Evolutionary conservation across 495 filamentous ascomycete species (phyloP).

Genomic region (Penicillium argentinense): DNA sequence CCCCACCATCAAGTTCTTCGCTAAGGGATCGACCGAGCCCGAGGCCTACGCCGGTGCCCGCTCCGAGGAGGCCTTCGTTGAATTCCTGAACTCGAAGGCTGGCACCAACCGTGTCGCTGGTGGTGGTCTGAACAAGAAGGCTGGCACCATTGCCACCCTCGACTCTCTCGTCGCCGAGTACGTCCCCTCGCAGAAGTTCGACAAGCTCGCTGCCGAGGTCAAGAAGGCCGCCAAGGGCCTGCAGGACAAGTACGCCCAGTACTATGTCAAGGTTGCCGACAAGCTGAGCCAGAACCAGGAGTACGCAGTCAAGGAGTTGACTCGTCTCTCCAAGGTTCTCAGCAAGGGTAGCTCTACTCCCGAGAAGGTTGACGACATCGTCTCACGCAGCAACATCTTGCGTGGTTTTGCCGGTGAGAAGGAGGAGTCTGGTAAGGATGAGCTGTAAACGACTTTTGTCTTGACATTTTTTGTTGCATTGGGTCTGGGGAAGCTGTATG

Average conservation of each 20-base stretch:
- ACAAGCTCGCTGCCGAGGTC: conserved; percentile 61
- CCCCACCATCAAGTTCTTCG: conserved; percentile 98
- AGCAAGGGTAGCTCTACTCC: conserved; percentile 82
- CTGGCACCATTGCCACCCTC: conserved; percentile 77
- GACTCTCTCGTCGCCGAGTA: conserved; percentile 73
- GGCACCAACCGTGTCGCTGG: conserved; percentile 84
- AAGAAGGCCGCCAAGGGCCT: conserved; percentile 67
- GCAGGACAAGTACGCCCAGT: conserved; percentile 83
- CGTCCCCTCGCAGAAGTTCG: conserved; percentile 50
- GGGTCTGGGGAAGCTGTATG: conserved; percentile 4
- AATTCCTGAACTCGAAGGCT: conserved; percentile 84
- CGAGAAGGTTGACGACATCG: conserved; percentile 86
- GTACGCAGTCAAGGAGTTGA: conserved; percentile 84
- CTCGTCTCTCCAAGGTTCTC: conserved; percentile 74
- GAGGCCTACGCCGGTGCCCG: conserved; percentile 76
- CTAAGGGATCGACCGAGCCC: conserved; percentile 75
- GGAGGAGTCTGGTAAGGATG: conserved; percentile 49
- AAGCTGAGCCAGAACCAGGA: conserved; percentile 75
- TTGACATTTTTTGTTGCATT: conserved; percentile 5
- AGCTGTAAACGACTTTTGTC: conserved; percentile 56
- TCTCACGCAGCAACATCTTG: conserved; percentile 84
- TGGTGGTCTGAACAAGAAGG: conserved; percentile 74
- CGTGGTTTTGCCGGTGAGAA: conserved; percentile 63
- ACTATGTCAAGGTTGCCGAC: conserved; percentile 87
- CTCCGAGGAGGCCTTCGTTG: conserved; percentile 70